Evolutionary conservation across 176 grass and related monocot species (phyloP).

Genomic region (Musa itinerans): DNA sequence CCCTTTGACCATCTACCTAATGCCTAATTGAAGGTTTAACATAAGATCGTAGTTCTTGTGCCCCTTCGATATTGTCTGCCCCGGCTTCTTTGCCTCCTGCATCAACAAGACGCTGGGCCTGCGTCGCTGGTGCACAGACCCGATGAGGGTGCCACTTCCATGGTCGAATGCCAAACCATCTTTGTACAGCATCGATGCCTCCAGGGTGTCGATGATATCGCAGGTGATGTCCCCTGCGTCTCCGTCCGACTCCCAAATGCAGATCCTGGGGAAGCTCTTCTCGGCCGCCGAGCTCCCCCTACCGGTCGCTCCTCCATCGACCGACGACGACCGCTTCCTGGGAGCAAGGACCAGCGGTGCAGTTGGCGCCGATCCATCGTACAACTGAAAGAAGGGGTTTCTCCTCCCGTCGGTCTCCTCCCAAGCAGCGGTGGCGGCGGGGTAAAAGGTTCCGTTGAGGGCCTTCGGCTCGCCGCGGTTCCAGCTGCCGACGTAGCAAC

Average conservation of each 20-base stretch:
- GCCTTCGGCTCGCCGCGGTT: constrained; percentile 26
- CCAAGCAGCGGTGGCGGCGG: constrained; percentile 19
- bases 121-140: constrained; percentile 16
- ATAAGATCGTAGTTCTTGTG: constrained; percentile 96
- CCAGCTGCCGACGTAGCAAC: constrained; percentile 85
- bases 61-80: constrained; percentile 90
- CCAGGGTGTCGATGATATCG: constrained; percentile 78
- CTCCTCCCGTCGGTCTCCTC: background rate
- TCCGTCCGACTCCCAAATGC: constrained; percentile 94
- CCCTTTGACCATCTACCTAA: constrained; percentile 31
- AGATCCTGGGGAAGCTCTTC: constrained; percentile 60
- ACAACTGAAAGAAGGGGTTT: background rate
- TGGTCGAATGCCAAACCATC: constrained; percentile 30
- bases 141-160: background rate
- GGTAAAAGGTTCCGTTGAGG: constrained; percentile 35
- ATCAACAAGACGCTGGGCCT: constrained; percentile 20
- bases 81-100: constrained; percentile 60
- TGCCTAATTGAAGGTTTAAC: constrained; percentile 84
- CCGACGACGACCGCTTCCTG: constrained; percentile 71
- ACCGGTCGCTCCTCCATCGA: constrained; percentile 26
- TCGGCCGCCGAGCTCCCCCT: constrained; percentile 26
- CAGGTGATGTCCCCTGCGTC: constrained; percentile 94
- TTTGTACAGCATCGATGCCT: constrained; percentile 69
- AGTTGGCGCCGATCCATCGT: background rate
- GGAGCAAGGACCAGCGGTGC: background rate